phyloP scores from a whole-genome alignment of 1,284 basidiomycete genomes.

The Heterobasidion irregulare region DNA sequence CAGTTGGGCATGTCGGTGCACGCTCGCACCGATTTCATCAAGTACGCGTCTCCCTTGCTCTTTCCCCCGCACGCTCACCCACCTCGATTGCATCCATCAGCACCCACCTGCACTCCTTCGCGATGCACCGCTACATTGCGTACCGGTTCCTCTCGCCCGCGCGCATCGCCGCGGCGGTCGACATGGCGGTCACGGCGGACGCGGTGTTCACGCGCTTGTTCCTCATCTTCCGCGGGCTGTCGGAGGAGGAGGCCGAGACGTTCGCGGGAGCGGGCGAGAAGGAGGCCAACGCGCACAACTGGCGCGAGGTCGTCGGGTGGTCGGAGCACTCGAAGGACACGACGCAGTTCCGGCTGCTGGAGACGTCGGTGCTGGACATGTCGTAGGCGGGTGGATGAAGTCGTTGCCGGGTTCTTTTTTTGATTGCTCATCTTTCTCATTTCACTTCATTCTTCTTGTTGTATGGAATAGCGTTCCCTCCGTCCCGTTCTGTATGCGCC shows the following conservation, averaged over 20 bases:
- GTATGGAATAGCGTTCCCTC: constrained; percentile 8
- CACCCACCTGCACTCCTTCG: constrained; percentile 64
- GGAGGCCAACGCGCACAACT: constrained; percentile 70
- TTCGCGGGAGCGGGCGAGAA: constrained; percentile 78
- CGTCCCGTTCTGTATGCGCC: neutral
- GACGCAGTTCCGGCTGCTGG: constrained; percentile 64
- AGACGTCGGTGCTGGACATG: constrained; percentile 69
- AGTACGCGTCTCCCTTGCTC: constrained; percentile 32
- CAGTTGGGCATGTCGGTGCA: constrained; percentile 73
- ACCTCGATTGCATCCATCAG: constrained; percentile 24
- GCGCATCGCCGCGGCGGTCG: constrained; percentile 73
- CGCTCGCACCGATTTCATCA: constrained; percentile 70
- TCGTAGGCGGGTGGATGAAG: constrained; percentile 22
- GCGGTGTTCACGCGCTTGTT: constrained; percentile 77
- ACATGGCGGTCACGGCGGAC: constrained; percentile 71
- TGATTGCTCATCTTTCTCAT: no score
- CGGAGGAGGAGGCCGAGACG: constrained; percentile 66
- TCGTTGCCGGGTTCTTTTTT: neutral
- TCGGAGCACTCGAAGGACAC: constrained; percentile 68
- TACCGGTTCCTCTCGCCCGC: constrained; percentile 75
- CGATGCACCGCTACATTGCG: constrained; percentile 72
- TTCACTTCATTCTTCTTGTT: no score
- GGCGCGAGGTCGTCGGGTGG: constrained; percentile 72
- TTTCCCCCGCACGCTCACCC: neutral
- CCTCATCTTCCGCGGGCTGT: constrained; percentile 72